Evolutionary conservation across 495 filamentous ascomycete species (phyloP), one percentile per base, ranked within the genome.

Genomic region (Aspergillus indologenus): DNA sequence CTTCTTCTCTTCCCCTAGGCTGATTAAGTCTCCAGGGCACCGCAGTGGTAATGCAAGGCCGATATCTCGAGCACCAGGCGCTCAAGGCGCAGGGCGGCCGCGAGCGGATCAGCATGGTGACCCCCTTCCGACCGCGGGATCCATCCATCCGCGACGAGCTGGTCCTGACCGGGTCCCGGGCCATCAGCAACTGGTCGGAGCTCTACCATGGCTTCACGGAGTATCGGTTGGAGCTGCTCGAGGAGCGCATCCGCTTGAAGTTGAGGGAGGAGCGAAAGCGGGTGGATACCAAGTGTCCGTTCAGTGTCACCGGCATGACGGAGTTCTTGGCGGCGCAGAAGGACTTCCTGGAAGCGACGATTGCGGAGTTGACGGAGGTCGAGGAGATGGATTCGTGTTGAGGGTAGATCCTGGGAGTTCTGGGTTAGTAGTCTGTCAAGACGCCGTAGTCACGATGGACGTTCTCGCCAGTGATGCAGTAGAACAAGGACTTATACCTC

Each of bases 91-190:
- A 85, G 19, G 85, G 86, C 15, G 75, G 77, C 4, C 76, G 78
- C 23, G 87, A 89, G 69, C 84, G 87, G 49, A 87, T 90, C 71
- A 87, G 82, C 19, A 86, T 88, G 77, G 85, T 90, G 9, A 89
- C 87, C 7, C 85, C 84, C 11, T 89, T 89, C 74, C 79, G 87
- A 15, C 84, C 86, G 4, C 78, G 76, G 18, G 77, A 74, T 19
- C 75, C 86, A 1, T 68, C 68, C 18, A 61, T 85, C 42, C 76
- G 72, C 17, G 87, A 90, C 60, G 86, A 89, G 58, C 83, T 81
- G 5, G 81, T 85, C 20, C 74, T 90, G 29, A 82, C 76, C 1
- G 85, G 83, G 3, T 83, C 88, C n/a, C 81, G 86, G 3, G 76
- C 79, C 0, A 82, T 89, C 46, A 87, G 83, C 5, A 75, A 87